Conservation (phyloP, 2,329 filamentous ascomycete genomes). For the Verticillium alfalfae region DNA sequence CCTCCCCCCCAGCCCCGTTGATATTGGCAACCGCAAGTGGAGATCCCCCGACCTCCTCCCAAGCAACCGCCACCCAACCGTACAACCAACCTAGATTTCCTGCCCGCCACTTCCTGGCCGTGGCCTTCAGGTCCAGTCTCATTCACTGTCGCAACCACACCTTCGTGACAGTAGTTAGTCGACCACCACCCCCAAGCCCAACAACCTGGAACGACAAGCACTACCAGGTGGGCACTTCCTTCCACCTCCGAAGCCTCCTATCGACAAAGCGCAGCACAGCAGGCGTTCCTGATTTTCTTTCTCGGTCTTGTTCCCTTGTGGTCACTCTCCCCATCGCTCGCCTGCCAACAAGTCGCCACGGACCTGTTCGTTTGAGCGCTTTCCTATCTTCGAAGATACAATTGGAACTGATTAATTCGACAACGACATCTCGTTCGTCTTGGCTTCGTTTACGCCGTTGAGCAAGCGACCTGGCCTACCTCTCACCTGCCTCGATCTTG, state of each 20-base stretch:
- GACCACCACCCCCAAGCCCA: neutral
- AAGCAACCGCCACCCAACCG: conserved; percentile 2
- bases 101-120: neutral
- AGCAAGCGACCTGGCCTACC: neutral
- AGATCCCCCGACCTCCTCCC: neutral
- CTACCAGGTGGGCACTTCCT: neutral
- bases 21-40: neutral
- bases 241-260: neutral
- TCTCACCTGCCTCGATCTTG: neutral
- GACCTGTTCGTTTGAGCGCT: neutral
- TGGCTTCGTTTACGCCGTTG: neutral
- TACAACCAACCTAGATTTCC: neutral
- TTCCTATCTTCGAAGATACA: neutral
- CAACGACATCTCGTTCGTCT: neutral
- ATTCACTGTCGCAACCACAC: neutral
- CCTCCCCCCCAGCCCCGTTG: neutral
- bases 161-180: neutral
- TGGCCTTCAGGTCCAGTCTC: neutral
- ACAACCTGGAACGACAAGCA: neutral
- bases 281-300: neutral
- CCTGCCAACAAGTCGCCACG: neutral
- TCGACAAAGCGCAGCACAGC: neutral
- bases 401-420: neutral
- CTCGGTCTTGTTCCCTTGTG: neutral
- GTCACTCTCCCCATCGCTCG: neutral